A percentile compares a stretch with the other conserved stretches of the same genome.
phyloP scores from a whole-genome alignment of 371 early-diverging fungal species.

The Circinella umbellata region DNA sequence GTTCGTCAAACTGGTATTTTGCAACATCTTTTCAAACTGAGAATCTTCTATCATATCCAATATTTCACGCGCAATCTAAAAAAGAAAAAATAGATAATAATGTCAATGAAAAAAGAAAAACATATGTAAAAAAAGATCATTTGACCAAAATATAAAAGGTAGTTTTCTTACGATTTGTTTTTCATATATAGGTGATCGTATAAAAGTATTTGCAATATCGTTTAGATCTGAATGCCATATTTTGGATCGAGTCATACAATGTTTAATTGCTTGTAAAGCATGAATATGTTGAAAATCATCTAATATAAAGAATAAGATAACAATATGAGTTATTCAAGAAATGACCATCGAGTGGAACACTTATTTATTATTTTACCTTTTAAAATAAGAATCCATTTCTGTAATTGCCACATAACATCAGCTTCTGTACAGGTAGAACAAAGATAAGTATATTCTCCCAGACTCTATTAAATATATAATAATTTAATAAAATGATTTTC shows the following conservation, averaged over 20 bases:
- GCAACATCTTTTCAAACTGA: constrained; percentile 18
- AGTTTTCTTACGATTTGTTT: constrained; percentile 30
- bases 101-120: no score
- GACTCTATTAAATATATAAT: constrained; percentile 22
- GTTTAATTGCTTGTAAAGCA: constrained; percentile 36
- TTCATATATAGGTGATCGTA: constrained; percentile 29
- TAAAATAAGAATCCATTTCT: constrained; percentile 33
- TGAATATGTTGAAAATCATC: constrained; percentile 35
- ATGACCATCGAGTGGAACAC: neutral
- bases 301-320: neutral
- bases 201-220: constrained; percentile 21
- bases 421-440: constrained; percentile 22
- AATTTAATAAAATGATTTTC: no score
- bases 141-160: neutral
- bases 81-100: neutral
- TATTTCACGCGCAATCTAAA: constrained; percentile 34
- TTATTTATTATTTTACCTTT: constrained; percentile 32
- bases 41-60: constrained; percentile 25
- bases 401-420: constrained; percentile 39
- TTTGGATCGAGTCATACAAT: constrained; percentile 34
- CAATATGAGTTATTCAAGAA: neutral
- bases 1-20: neutral
- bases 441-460: constrained; percentile 39
- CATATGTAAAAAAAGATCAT: no score
- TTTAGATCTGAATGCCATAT: constrained; percentile 33